These are phyloP conservation scores for Alternaria novae-zelandiae DNA, from an alignment of 2,329 filamentous ascomycete species.

Conservation along the genomic window DNA sequence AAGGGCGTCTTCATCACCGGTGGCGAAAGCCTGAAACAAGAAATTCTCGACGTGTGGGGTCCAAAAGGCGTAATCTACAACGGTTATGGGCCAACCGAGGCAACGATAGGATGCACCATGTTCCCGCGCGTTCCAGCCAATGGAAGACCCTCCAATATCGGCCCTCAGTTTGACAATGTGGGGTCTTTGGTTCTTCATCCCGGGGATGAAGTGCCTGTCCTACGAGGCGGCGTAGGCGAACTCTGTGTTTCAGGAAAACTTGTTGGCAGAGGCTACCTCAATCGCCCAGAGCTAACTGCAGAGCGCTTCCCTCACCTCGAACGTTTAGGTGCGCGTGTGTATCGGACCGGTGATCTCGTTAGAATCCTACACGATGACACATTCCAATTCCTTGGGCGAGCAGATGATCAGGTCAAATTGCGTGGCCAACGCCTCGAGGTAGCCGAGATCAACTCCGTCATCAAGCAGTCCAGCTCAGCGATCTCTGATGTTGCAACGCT, in stretches of 20 bases:
- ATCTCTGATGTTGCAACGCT: conserved; percentile 77
- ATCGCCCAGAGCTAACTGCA: conserved; percentile 75
- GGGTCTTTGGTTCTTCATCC: conserved; percentile 79
- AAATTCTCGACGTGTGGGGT: conserved; percentile 88
- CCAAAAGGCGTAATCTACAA: conserved; percentile 84
- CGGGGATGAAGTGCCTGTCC: conserved; percentile 71
- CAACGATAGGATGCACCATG: conserved; percentile 92
- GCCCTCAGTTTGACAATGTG: conserved; percentile 84
- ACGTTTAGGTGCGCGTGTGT: conserved; percentile 61
- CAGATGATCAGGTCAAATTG: conserved; percentile 91
- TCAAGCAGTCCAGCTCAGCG: conserved; percentile 64
- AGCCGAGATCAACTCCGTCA: conserved; percentile 86
- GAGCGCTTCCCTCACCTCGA: conserved; percentile 75
- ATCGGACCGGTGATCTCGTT: conserved; percentile 89
- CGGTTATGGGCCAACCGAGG: conserved; percentile 87
- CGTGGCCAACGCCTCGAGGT: conserved; percentile 89
- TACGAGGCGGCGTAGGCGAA: conserved; percentile 82
- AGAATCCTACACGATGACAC: conserved; percentile 79
- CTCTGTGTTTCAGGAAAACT: conserved; percentile 86
- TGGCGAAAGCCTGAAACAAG: conserved; percentile 85
- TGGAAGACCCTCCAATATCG: conserved; percentile 87
- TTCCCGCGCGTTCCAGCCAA: conserved; percentile 79
- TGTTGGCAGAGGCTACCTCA: conserved; percentile 88
- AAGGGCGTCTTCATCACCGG: conserved; percentile 91
- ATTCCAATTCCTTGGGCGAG: conserved; percentile 86